phyloP scores from a whole-genome alignment of 495 filamentous ascomycete species.

The Penicillium subrubescens region DNA sequence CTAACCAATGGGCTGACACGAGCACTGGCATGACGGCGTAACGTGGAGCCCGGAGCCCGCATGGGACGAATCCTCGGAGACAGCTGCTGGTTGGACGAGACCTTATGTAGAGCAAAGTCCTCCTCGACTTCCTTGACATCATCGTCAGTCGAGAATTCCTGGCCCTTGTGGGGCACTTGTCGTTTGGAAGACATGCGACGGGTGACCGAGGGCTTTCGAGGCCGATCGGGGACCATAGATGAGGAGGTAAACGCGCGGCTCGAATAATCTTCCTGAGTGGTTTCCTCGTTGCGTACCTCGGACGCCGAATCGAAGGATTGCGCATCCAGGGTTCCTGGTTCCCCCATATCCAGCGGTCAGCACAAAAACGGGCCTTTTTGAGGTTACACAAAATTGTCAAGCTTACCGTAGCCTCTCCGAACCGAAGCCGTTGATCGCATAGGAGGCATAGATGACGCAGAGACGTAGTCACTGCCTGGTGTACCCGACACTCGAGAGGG shows the following conservation, averaged over 20 bases:
- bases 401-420: constrained; percentile 42
- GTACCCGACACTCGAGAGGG: constrained; percentile 16
- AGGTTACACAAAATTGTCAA: constrained; percentile 20
- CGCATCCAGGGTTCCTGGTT: constrained; percentile 42
- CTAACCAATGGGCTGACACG: constrained; percentile 60
- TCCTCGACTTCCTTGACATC: constrained; percentile 79
- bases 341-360: constrained; percentile 10
- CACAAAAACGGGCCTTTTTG: constrained; percentile 9
- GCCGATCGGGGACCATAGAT: constrained; percentile 59
- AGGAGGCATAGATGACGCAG: constrained; percentile 13
- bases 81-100: constrained; percentile 32
- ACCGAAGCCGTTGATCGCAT: constrained; percentile 25
- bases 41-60: constrained; percentile 59
- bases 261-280: constrained; percentile 33
- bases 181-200: constrained; percentile 75
- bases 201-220: constrained; percentile 70
- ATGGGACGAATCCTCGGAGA: constrained; percentile 45
- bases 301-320: constrained; percentile 26
- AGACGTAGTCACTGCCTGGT: constrained; percentile 13
- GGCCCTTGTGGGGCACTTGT: constrained; percentile 73
- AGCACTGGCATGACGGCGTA: constrained; percentile 66
- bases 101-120: constrained; percentile 43
- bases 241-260: constrained; percentile 44
- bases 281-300: constrained; percentile 35
- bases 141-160: constrained; percentile 93